Evolutionary conservation across 2,329 filamentous ascomycete genomes (phyloP).

Genomic region (Calonectria montana): DNA sequence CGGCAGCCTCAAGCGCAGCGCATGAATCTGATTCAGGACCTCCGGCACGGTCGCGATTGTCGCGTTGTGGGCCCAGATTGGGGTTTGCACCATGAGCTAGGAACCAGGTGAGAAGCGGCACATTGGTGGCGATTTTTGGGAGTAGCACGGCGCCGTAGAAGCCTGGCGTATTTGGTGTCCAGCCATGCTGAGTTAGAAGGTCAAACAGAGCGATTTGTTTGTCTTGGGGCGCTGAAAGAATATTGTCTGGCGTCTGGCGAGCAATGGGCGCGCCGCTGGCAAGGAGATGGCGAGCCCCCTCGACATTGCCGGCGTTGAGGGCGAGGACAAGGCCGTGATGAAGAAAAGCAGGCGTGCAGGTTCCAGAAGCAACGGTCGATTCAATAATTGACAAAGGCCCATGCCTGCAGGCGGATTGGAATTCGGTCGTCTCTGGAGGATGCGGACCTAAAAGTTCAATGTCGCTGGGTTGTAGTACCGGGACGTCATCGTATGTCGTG

Average conservation of each 20-base stretch:
- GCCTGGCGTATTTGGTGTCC: slow-evolving; percentile 26
- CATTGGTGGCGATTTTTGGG: slow-evolving; percentile 15
- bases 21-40: slow-evolving; percentile 24
- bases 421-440: slow-evolving; percentile 5
- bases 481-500: slow-evolving; percentile 20
- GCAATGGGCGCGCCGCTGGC: slow-evolving; percentile 25
- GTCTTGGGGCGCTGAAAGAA: slow-evolving; percentile 18
- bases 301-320: slow-evolving; percentile 22
- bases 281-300: slow-evolving; percentile 19
- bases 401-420: slow-evolving; percentile 23
- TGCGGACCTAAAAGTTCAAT: neutral
- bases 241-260: slow-evolving; percentile 6
- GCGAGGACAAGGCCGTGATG: slow-evolving; percentile 23
- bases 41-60: slow-evolving; percentile 22
- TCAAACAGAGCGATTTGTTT: slow-evolving; percentile 25
- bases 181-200: slow-evolving; percentile 24
- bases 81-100: slow-evolving; percentile 32
- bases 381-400: slow-evolving; percentile 15
- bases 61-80: slow-evolving; percentile 26
- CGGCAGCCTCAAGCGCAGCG: slow-evolving; percentile 24
- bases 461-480: slow-evolving; percentile 20
- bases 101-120: slow-evolving; percentile 32
- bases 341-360: slow-evolving; percentile 21
- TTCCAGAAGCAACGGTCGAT: slow-evolving; percentile 8
- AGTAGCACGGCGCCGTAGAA: slow-evolving; percentile 30